Base-by-base conservation (phyloP, 805 yeast species). In the Blastobotrys terrestris region DNA sequence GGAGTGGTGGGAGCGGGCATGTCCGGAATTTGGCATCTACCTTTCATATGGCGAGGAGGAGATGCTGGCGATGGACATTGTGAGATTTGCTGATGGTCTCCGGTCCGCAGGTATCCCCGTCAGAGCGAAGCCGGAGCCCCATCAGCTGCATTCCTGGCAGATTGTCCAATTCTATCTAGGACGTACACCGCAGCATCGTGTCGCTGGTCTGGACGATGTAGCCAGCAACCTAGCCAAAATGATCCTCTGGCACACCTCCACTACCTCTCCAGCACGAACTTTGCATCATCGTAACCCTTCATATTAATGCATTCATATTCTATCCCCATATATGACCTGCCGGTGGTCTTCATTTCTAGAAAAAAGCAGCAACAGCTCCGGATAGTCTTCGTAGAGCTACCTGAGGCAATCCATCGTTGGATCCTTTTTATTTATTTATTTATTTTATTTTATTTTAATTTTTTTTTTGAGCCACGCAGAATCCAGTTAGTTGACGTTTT, bases 91-190 rank as follows among this genome's bases (percentile, higher is more conserved):
- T 6, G 68, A 66, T 48, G 61, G 63, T 35, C 64, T 77, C 48
- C 50, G 50, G 11, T 11, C 18, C 3, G 20, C 42, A 20, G 47
- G 39, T 8, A 15, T 15, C 47, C 47, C 15, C 18, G 21, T 44
- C 11, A 13, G 22, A 31, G 26, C 22, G 13, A 44, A 61, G 13
- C 58, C 63, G 16, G 69, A 66, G 42, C 60, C 58, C 2, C 64
- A 68, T 31, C 72, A 68, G 50, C 60, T 73, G 2, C 83, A 78
- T 54, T 69, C 76, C 16, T 78, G 82, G 81, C 81, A 80, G 6
- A 61, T 78, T 26, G 53, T 73, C 3, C 62, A 66, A 2, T 72
- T 72, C 49, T 66, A 66, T 45, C 63, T 76, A 2, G 81, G 77
- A 47, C 69, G 75, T 45, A 62, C 67, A 2, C 68, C 71, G 44